A percentile compares a stretch with the other conserved stretches of the same genome.
Evolutionary conservation across 2,329 filamentous ascomycete species (phyloP).

Genomic region (Tolypocladium album): DNA sequence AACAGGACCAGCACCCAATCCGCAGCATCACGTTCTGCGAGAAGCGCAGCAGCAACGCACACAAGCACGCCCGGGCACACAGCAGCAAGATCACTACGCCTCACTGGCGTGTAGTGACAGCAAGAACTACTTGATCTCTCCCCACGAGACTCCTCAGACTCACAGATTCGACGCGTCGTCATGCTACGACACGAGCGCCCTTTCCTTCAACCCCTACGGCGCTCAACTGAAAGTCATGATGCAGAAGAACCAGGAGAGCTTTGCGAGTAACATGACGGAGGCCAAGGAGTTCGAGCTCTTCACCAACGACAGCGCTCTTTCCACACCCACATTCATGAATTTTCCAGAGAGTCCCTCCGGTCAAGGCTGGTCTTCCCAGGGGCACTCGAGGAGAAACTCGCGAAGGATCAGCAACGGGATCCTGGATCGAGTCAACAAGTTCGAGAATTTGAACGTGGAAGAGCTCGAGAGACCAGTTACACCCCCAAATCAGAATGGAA

Average conservation of each 20-base stretch:
- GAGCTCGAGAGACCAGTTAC: conserved; percentile 44
- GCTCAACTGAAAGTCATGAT: conserved; percentile 32
- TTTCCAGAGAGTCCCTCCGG: conserved; percentile 36
- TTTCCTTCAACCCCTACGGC: conserved; percentile 37
- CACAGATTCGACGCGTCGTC: conserved; percentile 40
- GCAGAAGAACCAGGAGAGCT: conserved; percentile 35
- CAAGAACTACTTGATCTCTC: conserved; percentile 48
- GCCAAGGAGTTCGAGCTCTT: conserved; percentile 41
- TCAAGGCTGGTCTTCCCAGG: conserved; percentile 41
- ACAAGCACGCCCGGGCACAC: conserved; percentile 59
- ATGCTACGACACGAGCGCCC: conserved; percentile 30
- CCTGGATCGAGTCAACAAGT: conserved; percentile 48
- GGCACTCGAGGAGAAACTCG: conserved; percentile 30
- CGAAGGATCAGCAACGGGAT: conserved; percentile 50
- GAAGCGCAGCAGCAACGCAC: conserved; percentile 83
- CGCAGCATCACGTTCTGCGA: conserved; percentile 69
- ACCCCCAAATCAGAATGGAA: conserved; percentile 48
- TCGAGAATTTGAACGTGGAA: conserved; percentile 40
- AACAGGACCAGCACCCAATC: conserved; percentile 40
- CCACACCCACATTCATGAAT: conserved; percentile 38
- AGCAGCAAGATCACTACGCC: conserved; percentile 12
- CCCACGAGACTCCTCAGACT: conserved; percentile 42
- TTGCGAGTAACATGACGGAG: conserved; percentile 27
- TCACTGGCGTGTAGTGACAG: conserved; percentile 23
- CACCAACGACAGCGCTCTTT: conserved; percentile 31